Percentiles rank a stretch among this genome's conserved stretches.
phyloP scores from a whole-genome alignment of 2,329 filamentous ascomycete genomes.

The Aureobasidium sp. region DNA sequence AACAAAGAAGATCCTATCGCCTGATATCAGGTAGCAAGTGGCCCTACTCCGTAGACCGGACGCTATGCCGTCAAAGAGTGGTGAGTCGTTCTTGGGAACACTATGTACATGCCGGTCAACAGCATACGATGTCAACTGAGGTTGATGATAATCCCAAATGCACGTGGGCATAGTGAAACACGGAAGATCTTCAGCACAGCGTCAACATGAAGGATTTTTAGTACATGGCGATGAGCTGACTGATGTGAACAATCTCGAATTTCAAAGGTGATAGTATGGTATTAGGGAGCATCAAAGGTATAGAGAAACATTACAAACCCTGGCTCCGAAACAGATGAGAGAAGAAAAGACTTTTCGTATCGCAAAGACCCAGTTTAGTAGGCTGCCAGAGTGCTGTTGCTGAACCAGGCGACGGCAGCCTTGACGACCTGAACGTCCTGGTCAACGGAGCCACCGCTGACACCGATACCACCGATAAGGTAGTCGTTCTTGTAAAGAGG shows the following conservation, averaged over 20 bases:
- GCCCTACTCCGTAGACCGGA: no score
- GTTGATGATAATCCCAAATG: background rate
- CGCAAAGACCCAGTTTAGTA: background rate
- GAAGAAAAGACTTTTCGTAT: background rate
- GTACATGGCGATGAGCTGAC: background rate
- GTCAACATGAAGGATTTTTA: background rate
- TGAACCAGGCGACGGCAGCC: conserved; percentile 12
- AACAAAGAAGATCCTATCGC: background rate
- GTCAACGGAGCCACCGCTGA: conserved; percentile 25
- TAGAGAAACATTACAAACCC: conserved; percentile 1
- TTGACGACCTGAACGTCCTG: conserved; percentile 23
- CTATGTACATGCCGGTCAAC: background rate
- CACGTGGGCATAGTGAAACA: background rate
- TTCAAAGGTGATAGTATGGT: background rate
- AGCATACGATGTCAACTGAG: no score
- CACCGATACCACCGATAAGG: conserved; percentile 25
- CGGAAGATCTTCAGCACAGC: background rate
- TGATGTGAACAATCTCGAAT: no score
- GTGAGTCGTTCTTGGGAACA: background rate
- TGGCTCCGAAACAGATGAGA: background rate
- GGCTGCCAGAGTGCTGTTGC: background rate
- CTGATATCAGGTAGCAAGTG: no score
- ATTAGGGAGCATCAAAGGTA: background rate
- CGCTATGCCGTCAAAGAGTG: background rate
- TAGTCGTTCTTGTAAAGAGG: conserved; percentile 24